Conservation (phyloP, 2,329 filamentous ascomycete species). For the Tolypocladium endophyticum region DNA sequence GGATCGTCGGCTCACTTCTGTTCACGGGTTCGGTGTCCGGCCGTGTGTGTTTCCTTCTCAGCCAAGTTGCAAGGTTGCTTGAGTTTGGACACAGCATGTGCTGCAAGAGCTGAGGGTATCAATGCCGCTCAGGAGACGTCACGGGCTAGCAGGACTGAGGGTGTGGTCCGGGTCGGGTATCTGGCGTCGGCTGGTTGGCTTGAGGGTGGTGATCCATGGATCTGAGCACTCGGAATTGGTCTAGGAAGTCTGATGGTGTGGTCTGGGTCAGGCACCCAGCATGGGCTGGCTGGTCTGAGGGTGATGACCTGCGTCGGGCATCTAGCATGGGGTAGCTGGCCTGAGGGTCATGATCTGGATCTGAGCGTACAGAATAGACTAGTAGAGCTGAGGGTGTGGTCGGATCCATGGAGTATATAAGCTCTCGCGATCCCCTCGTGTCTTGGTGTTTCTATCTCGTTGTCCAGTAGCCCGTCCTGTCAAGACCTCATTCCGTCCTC, state of each 20-base stretch:
- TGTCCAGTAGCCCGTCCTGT: background rate
- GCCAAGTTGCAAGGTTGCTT: background rate
- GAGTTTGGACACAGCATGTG: background rate
- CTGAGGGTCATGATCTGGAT: too few relatives aligned
- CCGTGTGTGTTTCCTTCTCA: background rate
- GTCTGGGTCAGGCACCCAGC: background rate
- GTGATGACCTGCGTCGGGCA: too few relatives aligned
- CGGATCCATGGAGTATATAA: background rate
- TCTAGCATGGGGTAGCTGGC: too few relatives aligned
- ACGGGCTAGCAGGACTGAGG: background rate
- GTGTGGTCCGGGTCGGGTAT: background rate
- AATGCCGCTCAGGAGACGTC: too few relatives aligned
- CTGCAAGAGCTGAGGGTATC: background rate
- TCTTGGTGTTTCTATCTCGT: background rate
- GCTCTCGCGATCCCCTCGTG: background rate
- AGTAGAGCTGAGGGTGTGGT: background rate
- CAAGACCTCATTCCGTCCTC: background rate
- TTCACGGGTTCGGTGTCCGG: background rate
- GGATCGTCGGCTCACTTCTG: background rate
- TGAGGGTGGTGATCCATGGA: too few relatives aligned
- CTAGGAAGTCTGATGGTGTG: background rate
- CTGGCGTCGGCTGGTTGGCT: too few relatives aligned
- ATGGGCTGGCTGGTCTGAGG: too few relatives aligned
- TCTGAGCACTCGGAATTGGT: too few relatives aligned
- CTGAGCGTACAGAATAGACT: background rate